Percentiles rank a stretch among this genome's conserved stretches.
These are phyloP conservation scores for Neurospora pannonica DNA, from an alignment of 495 filamentous ascomycete genomes.

Conservation along the genomic window DNA sequence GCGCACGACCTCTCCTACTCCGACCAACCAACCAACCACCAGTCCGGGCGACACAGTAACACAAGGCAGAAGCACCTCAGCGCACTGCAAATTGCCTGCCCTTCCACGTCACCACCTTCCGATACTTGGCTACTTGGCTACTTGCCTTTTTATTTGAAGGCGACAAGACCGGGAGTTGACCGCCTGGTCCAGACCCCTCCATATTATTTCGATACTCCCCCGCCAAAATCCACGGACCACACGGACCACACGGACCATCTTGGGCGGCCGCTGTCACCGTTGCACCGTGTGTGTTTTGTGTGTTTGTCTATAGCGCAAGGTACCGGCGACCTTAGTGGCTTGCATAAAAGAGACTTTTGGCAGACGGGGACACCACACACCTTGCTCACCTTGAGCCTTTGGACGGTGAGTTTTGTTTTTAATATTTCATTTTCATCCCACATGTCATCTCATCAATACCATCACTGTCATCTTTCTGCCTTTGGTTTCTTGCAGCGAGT, in stretches of 20 bases:
- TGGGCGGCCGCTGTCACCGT: background rate
- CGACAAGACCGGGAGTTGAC: background rate
- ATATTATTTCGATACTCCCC: background rate
- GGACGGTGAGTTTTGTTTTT: background rate
- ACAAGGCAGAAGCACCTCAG: background rate
- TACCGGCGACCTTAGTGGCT: background rate
- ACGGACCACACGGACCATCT: background rate
- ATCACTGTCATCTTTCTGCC: background rate
- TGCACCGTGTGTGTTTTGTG: background rate
- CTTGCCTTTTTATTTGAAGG: background rate
- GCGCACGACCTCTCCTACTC: background rate
- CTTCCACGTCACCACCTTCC: background rate
- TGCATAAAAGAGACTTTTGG: background rate
- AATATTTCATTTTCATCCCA: background rate
- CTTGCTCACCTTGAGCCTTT: background rate
- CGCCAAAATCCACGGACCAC: background rate
- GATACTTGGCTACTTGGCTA: background rate
- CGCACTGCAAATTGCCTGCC: background rate
- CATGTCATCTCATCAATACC: background rate
- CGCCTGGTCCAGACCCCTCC: background rate
- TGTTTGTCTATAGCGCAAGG: background rate
- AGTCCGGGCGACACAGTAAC: slow-evolving; percentile 6
- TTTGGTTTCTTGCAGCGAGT: background rate
- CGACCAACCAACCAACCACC: background rate
- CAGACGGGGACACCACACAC: background rate